Base-by-base conservation (phyloP, 164 flowering plant species). In the Hamamelis virginiana region DNA sequence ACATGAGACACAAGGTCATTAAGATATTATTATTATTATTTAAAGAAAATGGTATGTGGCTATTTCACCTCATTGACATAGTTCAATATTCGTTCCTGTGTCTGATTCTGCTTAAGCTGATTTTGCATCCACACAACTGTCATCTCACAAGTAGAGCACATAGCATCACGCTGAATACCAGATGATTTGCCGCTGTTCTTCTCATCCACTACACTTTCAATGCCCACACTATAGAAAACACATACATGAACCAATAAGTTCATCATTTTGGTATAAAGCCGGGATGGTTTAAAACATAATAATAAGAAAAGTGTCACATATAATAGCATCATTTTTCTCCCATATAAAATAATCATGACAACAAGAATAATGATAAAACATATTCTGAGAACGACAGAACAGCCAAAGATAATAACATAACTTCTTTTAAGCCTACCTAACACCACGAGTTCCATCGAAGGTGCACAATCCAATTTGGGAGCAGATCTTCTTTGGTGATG, bases 101-200 rank as follows among this genome's bases (percentile, higher is more conserved):
- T 87, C 74, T 87, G 77, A 64, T 92, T 89, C 77, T 80, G 85
- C 71, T 64, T 79, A 25, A 94, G 82, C 77, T 91, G 91, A 75
- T 81, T 91, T 71, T 87, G 89, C 84, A 89, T 87, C 98, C 98
- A 94, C 1, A 91, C 86, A 64, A 92, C 93, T 47, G 94, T 74
- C 97, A 91, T 92, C 77, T 95, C 88, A 80, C 98, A 95, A 60
- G 86, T 87, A 66, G 91, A 69, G 82, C 97, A 94, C 88, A 72
- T 84, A 14, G 87, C 80, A 72, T 85, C 94, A 63, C 41, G 65
- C n/a, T 69, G 21, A 66, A 67, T 67, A 53, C 79, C 84, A 56
- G 90, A 79, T n/a, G 82, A 72, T 41, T 69, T 77, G 27, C 71
- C 83, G 47, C 56, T 74, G 44, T 60, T 76, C 60, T 57, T 66